Evolutionary conservation across 768 basidiomycete genomes (phyloP).

Genomic region (Artomyces pyxidatus): DNA sequence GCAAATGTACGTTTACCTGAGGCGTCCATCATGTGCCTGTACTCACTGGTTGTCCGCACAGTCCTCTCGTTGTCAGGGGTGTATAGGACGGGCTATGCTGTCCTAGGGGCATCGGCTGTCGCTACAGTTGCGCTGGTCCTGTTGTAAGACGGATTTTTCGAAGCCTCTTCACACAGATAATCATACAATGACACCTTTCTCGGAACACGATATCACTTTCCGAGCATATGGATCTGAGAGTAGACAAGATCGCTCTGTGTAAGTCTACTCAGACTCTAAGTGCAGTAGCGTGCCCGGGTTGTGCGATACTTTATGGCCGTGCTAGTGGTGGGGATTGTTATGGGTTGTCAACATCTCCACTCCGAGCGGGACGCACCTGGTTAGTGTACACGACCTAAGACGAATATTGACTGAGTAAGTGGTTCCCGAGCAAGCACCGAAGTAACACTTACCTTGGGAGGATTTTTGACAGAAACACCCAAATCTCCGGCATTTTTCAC

Average conservation of each 20-base stretch:
- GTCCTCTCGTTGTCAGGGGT: slow-evolving; percentile 76
- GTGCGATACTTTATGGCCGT: slow-evolving; percentile 3
- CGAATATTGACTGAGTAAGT: neutral
- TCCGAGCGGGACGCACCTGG: neutral
- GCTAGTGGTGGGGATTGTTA: neutral
- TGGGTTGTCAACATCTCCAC: too few species aligned
- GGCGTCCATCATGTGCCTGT: too few species aligned
- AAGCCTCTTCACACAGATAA: neutral
- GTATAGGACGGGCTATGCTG: slow-evolving; percentile 77
- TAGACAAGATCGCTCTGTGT: neutral
- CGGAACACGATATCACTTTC: too few species aligned
- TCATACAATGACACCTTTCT: neutral
- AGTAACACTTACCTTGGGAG: neutral
- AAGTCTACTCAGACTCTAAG: neutral
- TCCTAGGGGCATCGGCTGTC: slow-evolving; percentile 70
- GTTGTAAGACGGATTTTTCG: slow-evolving; percentile 25
- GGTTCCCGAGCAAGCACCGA: neutral
- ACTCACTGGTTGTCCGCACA: slow-evolving; percentile 23
- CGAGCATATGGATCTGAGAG: neutral
- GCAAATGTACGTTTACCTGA: slow-evolving; percentile 64
- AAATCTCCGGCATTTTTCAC: neutral
- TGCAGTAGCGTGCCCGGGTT: slow-evolving; percentile 1
- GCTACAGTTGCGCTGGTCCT: slow-evolving; percentile 66
- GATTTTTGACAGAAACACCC: neutral
- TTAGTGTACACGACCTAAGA: neutral